Conservation (phyloP, 768 basidiomycete species). For the Dacryopinax spathularia region DNA sequence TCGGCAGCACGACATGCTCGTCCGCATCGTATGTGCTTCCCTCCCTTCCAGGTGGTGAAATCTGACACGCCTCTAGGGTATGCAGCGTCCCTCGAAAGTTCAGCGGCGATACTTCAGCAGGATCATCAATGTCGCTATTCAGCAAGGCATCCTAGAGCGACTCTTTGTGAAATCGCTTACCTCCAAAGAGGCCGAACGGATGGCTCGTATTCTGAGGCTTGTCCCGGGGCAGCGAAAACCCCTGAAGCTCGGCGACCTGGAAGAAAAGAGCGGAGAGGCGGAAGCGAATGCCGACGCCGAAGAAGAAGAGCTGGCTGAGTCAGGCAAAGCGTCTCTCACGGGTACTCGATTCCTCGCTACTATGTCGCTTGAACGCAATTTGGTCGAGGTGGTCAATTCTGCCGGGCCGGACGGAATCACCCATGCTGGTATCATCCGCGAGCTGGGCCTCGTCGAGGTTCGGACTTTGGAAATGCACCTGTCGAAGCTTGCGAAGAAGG, state of each 20-base stretch:
- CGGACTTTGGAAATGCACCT: constrained; percentile 66
- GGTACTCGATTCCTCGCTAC: constrained; percentile 25
- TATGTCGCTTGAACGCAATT: constrained; percentile 62
- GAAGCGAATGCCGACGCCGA: constrained; percentile 28
- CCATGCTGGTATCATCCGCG: constrained; percentile 8
- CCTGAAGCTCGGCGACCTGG: constrained; percentile 8
- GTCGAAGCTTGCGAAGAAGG: constrained; percentile 51
- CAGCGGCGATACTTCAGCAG: constrained; percentile 73
- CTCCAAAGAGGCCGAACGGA: constrained; percentile 36
- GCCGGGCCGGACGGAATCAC: constrained; percentile 35
- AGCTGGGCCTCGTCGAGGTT: constrained; percentile 49
- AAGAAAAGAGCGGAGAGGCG: constrained; percentile 24
- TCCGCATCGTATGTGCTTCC: constrained; percentile 46
- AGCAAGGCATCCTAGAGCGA: constrained; percentile 60
- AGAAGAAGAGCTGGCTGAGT: constrained; percentile 29
- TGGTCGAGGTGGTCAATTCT: constrained; percentile 56
- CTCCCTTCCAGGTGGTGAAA: neutral
- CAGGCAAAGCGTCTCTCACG: constrained; percentile 11
- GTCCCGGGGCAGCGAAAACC: neutral
- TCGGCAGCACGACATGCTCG: constrained; percentile 58
- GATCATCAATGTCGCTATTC: constrained; percentile 56
- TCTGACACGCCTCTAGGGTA: constrained; percentile 38
- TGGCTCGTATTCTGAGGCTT: constrained; percentile 18
- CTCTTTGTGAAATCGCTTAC: constrained; percentile 51
- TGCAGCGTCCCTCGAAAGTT: constrained; percentile 54